Evolutionary conservation across 345 rosid genomes (phyloP).

Genomic region (Eucalyptus decipiens): DNA sequence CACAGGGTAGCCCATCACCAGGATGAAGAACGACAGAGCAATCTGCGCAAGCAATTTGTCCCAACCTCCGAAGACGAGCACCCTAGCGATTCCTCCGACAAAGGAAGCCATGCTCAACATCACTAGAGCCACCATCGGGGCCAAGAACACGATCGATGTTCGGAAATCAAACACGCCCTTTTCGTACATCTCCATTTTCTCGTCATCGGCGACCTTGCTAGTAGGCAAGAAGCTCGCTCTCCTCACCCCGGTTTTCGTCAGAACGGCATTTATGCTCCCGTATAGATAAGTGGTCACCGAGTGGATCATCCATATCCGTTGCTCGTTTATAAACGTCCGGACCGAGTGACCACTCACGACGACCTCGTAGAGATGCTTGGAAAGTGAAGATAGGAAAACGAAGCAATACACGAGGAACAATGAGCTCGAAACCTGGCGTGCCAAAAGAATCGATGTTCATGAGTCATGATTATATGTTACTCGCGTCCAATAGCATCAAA

Average conservation of each 20-base stretch:
- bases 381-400: slow-evolving; percentile 2
- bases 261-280: neutral
- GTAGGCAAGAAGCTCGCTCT: neutral
- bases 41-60: slow-evolving; percentile 5
- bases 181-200: neutral
- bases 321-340: neutral
- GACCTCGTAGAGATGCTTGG: neutral
- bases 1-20: slow-evolving; percentile 9
- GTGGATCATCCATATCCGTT: neutral
- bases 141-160: neutral
- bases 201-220: neutral
- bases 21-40: slow-evolving; percentile 17
- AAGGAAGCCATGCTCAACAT: neutral
- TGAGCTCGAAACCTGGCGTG: slow-evolving; percentile 8
- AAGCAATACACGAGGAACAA: neutral
- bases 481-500: neutral
- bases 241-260: neutral
- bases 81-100: neutral
- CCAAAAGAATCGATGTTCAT: neutral
- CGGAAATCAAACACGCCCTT: neutral
- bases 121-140: neutral
- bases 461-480: neutral
- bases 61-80: neutral
- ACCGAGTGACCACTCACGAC: neutral
- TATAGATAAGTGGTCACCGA: neutral